These are phyloP conservation scores for Cornus controversa DNA, from an alignment of 148 eudicot species.

Conservation along the genomic window DNA sequence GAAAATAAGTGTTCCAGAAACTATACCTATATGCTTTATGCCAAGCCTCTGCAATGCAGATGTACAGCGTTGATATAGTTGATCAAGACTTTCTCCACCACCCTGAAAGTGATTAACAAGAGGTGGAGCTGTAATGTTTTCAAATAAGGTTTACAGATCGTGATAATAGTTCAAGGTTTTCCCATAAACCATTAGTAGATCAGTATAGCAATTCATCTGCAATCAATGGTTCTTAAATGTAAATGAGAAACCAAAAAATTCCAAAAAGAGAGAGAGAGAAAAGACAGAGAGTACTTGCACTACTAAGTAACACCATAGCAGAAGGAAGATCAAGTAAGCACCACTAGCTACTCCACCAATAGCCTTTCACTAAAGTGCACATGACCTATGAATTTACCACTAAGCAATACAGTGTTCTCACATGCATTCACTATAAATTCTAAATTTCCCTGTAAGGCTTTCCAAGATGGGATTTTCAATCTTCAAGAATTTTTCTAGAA, in stretches of 20 bases:
- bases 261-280: no score
- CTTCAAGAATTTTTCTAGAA: neutral
- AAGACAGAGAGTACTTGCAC: neutral
- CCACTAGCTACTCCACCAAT: neutral
- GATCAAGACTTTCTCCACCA: slow-evolving; percentile 66
- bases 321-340: neutral
- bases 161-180: neutral
- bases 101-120: slow-evolving; percentile 10
- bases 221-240: neutral
- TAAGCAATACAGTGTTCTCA: neutral
- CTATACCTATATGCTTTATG: slow-evolving; percentile 48
- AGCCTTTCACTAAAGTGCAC: neutral
- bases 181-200: neutral
- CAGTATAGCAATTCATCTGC: neutral
- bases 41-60: slow-evolving; percentile 45
- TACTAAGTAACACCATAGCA: neutral
- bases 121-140: neutral
- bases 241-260: neutral
- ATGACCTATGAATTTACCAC: neutral
- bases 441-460: neutral
- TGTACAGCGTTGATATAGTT: slow-evolving; percentile 53
- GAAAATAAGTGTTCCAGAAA: neutral
- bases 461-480: neutral
- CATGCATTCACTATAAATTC: neutral
- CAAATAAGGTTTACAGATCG: neutral